Base-by-base conservation (phyloP, 2,329 filamentous ascomycete species). In the Neopestalotiopsis clavispora region DNA sequence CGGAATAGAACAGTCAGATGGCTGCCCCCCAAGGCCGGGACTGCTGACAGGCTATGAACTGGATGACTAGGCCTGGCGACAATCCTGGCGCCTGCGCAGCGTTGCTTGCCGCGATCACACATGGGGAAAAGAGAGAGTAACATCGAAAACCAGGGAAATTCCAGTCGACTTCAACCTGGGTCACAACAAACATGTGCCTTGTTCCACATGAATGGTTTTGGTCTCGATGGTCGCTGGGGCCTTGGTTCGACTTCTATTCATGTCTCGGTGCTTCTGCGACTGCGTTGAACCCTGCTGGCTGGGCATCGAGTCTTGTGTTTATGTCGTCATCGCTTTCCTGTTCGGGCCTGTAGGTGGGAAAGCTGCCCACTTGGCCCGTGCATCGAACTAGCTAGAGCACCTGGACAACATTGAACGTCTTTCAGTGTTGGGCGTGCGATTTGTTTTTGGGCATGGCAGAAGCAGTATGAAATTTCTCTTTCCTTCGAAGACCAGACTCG, bases 281-380 rank as follows among this genome's bases (percentile, higher is more conserved):
- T 23, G 40, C 65, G 65, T 67, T 67, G 30, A 40, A 67, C 65
- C 65, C 65, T 60, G 65, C 52, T 59, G 52, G 38, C 58, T 45
- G 65, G 65, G 52, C 65, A 67, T 42, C 65, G 56, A 67, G 13
- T n/a, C 13, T 32, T 23, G 20, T 14, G 10, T 28, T 45, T 20
- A 67, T 67, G 65, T 40, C 65, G 65, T 67, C 52, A 60, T 60
- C 52, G n/a, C 63, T 66, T 57, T 52, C 67, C 61, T 3, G 9
- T 32, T 49, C 61, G 59, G 57, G 57, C 32, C 57, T 32, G 23
- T 59, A 23, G 57, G 20, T 12, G 23, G 42, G 13, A n/a, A 52
- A 38, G 10, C 34, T 38, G 34, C 34, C 45, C n/a, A 52, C 45
- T 52, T 52, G 45, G 45, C n/a, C 45, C 9, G 45, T 52, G 45